These are phyloP conservation scores for Hyphodiscus sp. DNA, from an alignment of 2,329 filamentous ascomycete genomes.

Conservation along the genomic window DNA sequence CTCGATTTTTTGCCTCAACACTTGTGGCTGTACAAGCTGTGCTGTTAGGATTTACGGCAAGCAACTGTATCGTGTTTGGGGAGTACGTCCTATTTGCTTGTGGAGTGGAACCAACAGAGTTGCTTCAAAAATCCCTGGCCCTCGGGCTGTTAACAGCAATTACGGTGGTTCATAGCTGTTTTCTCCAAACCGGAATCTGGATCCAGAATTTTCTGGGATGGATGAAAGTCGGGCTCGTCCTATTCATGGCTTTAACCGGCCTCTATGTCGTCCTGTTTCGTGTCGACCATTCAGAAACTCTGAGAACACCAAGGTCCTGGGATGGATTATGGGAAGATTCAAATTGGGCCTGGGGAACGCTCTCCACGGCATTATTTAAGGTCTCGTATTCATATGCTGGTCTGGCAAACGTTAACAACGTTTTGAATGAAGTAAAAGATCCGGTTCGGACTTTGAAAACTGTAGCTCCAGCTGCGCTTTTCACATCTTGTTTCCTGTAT, in stretches of 20 bases:
- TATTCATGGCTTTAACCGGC: conserved; percentile 56
- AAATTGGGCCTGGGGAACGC: conserved; percentile 61
- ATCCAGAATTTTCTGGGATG: conserved; percentile 58
- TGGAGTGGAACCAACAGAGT: conserved; percentile 35
- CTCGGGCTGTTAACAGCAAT: conserved; percentile 47
- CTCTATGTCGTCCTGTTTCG: conserved; percentile 50
- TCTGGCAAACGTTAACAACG: conserved; percentile 48
- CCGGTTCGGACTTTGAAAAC: conserved; percentile 51
- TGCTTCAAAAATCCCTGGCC: conserved; percentile 40
- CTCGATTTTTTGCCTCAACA: conserved; percentile 46
- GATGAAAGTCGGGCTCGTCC: conserved; percentile 53
- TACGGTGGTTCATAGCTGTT: conserved; percentile 53
- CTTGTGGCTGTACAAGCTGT: conserved; percentile 45
- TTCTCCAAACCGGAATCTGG: conserved; percentile 48
- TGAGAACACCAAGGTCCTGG: conserved; percentile 34
- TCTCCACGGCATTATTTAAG: conserved; percentile 50
- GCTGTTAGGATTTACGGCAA: conserved; percentile 44
- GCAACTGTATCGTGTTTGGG: conserved; percentile 46
- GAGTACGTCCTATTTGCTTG: conserved; percentile 43
- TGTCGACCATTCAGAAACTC: conserved; percentile 18
- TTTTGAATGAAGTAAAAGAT: conserved; percentile 51
- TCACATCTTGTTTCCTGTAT: conserved; percentile 47
- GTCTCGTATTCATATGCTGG: conserved; percentile 50
- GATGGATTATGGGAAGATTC: conserved; percentile 55
- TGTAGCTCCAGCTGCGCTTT: conserved; percentile 47